Percentiles rank a stretch among this genome's conserved stretches.
Evolutionary conservation across 495 filamentous ascomycete species (phyloP).

Genomic region (Glutinoglossum americanum): DNA sequence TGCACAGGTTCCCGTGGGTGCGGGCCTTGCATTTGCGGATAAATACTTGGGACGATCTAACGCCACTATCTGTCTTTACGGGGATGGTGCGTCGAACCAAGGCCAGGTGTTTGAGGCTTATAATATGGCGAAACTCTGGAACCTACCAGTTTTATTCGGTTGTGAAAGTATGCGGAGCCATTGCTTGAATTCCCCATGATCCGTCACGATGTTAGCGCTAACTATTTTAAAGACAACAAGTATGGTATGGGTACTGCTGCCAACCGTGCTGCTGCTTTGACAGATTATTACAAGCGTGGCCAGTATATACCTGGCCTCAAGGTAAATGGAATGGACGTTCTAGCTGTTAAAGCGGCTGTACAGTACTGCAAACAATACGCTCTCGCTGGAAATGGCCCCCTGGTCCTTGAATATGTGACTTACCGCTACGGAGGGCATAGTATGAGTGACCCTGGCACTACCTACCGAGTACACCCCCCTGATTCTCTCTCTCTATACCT

Average conservation of each 20-base stretch:
- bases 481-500: neutral
- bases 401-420: conserved; percentile 96
- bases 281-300: conserved; percentile 99
- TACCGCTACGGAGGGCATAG: conserved; percentile 98
- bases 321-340: conserved; percentile 98
- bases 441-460: conserved; percentile 98
- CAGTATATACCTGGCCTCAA: conserved; percentile 99
- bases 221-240: conserved; percentile 63
- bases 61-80: conserved; percentile 76
- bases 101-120: conserved; percentile 99
- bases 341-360: conserved; percentile 91
- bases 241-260: conserved; percentile 99
- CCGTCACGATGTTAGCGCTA: neutral
- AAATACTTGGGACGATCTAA: conserved; percentile 73
- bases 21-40: conserved; percentile 90
- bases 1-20: conserved; percentile 93
- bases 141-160: conserved; percentile 79
- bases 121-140: conserved; percentile 99
- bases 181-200: neutral
- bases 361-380: conserved; percentile 78
- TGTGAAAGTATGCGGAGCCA: conserved; percentile 64
- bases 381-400: conserved; percentile 58
- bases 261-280: conserved; percentile 77
- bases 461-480: conserved; percentile 41
- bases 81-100: conserved; percentile 95